Evolutionary conservation across 208 protist species (phyloP), one percentile per base, ranked within the genome.

Genomic region (Wallacemonas sp.): DNA sequence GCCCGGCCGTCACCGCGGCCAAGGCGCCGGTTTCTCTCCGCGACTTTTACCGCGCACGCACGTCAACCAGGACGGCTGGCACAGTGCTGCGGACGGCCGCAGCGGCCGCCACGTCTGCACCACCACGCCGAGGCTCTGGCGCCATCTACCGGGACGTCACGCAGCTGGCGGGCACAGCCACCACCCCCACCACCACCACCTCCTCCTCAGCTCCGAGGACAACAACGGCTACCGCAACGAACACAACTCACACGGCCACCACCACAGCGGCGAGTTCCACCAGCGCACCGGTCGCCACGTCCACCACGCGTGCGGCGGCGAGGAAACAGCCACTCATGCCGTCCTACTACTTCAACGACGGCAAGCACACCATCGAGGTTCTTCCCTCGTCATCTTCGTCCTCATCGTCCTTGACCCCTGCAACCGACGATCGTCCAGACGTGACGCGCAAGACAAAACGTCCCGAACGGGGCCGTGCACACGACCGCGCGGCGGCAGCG

Each of bases 291-390:
- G n/a, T 8, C 42, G n/a, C 10, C 4, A 22, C 26, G 23, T 31
- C 48, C 7, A 59, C 31, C 16, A 22, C 31, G 4, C 29, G 14
- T 41, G 36, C 31, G 0, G 52, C 31, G 0, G n/a, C 26, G 10
- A 7, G 31, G 25, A 55, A 1, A 22, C 7, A 26, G 25, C 7
- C n/a, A 55, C 26, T 5, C 7, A 22, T 31, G 11, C 16, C 48
- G 31, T 7, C 3, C 7, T 32, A 55, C 48, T 55, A 55, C 48
- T 26, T 33, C 48, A 55, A 31, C 32, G 52, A 59, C 32, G 52
- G 52, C 31, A 26, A 55, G 18, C 23, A 55, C 48, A 55, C 48
- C 48, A 26, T 55, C n/a, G 32, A 59, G 52, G 52, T 59, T 8
- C 52, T 55, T 3, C 25, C 48, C 29, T 59, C 52, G 3, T 41